Base-by-base conservation (phyloP, 805 yeast species). In the Starmerella bombicola region DNA sequence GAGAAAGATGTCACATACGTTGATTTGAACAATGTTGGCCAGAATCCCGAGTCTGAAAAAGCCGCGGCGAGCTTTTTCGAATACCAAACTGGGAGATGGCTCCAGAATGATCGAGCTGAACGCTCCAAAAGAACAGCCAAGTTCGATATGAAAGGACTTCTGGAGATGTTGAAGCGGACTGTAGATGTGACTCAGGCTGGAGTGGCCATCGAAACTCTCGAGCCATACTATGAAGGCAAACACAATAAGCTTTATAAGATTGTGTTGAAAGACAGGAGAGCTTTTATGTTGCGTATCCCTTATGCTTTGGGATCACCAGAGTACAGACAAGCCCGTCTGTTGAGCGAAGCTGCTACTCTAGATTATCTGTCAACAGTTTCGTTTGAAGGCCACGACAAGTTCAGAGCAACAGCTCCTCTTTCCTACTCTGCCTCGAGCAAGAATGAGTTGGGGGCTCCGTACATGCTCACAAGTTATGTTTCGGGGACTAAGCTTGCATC, bases 21-120 rank as follows among this genome's bases (percentile, higher is more conserved):
- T 22, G 45, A 51, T 26, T 39, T 46, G 20, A 46, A 48, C 38
- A 47, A 50, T 37, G 35, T 45, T 12, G 42, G 44, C 12, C 25
- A 30, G 17, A 32, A 41, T 3, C 36, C 48, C 13, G 48, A 45
- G 30, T 22, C 23, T 10, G 42, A 32, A 10, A 48, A 46, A 1
- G 50, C 51, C 18, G 45, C 54, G 17, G 38, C 43, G 18, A 45
- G 74, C 32, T 82, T 91, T 55, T 88, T 83, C 67, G 74, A 80
- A 52, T 88, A 85, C 58, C 68, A 91, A 3, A 88, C 97, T 93
- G 98, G 98, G 35, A 72, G 94, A 5, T 88, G 97, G 97, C 64
- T 86, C 53, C 73, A 69, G 48, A 74, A 88, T 56, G 95, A 91
- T 57, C 70, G 68, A 41, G 61, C 60, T 24, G 86, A 91, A 58